Percentiles rank a stretch among this genome's conserved stretches.
Conservation (phyloP, 345 rosid species). For the Bruguiera sexangula region DNA sequence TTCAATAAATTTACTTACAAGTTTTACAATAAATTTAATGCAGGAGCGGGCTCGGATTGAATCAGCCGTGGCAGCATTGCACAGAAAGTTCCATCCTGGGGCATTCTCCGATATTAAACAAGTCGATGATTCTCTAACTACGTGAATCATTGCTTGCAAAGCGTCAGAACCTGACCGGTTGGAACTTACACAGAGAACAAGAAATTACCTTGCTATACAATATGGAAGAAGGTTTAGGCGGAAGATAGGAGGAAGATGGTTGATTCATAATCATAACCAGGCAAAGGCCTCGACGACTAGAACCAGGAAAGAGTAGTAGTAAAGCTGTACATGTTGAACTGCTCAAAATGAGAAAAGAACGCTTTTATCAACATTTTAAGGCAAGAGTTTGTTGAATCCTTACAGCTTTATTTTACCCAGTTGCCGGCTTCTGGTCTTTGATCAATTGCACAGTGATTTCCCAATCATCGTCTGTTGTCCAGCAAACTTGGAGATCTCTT, state of each 20-base stretch:
- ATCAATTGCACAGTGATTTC: too few species aligned
- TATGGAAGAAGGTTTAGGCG: neutral
- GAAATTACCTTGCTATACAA: neutral
- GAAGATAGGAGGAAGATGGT: neutral
- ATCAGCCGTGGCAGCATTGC: slow-evolving; percentile 47
- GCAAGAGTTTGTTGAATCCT: slow-evolving; percentile 3
- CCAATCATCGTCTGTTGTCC: too few species aligned
- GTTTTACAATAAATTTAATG: slow-evolving; percentile 4
- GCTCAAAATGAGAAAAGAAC: neutral
- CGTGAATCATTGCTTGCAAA: neutral
- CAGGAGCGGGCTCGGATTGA: slow-evolving; percentile 61
- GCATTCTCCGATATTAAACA: slow-evolving; percentile 42
- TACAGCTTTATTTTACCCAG: neutral
- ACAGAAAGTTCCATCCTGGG: slow-evolving; percentile 48
- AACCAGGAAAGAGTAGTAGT: neutral
- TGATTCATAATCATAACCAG: neutral
- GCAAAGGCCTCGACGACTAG: neutral
- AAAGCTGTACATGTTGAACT: neutral
- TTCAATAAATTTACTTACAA: neutral
- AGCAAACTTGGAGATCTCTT: too few species aligned
- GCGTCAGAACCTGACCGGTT: slow-evolving; percentile 15
- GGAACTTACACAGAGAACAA: neutral
- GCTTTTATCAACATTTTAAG: slow-evolving; percentile 4
- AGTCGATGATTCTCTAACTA: slow-evolving; percentile 7
- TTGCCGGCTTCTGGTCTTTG: too few species aligned